Conservation (phyloP, 2,329 filamentous ascomycete species). For the Parastagonospora avenae region DNA sequence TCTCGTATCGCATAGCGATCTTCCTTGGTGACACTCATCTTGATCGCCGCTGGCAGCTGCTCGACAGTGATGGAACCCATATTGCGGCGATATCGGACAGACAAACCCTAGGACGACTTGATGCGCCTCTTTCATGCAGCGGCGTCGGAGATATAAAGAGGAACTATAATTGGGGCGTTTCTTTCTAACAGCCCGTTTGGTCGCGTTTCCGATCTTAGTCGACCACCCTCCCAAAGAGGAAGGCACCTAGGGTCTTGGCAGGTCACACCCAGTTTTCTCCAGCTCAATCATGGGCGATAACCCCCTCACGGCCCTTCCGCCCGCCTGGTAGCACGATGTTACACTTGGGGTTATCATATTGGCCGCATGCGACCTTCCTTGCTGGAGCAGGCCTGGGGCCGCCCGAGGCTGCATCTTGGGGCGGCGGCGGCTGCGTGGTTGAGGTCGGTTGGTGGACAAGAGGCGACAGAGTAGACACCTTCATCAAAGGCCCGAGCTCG, state of each 20-base stretch:
- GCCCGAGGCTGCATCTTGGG: constrained; percentile 4
- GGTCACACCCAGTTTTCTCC: constrained; percentile 18
- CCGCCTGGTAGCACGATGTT: constrained; percentile 26
- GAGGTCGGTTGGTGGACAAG: constrained; percentile 1
- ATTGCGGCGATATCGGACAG: constrained; percentile 22
- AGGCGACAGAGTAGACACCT: constrained; percentile 8
- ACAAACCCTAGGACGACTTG: constrained; percentile 8
- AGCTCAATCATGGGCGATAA: constrained; percentile 22
- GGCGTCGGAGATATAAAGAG: constrained; percentile 31
- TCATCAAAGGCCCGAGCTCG: constrained; percentile 34
- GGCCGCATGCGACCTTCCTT: constrained; percentile 29
- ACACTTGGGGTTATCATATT: constrained; percentile 20
- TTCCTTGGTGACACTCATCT: constrained; percentile 13
- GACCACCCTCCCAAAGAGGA: constrained; percentile 26
- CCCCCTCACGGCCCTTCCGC: constrained; percentile 18
- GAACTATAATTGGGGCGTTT: constrained; percentile 21
- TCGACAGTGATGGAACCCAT: constrained; percentile 24
- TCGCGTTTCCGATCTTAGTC: constrained; percentile 7
- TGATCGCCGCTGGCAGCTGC: constrained; percentile 6
- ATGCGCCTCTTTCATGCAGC: constrained; percentile 23
- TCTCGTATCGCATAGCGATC: constrained; percentile 32
- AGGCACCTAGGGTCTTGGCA: constrained; percentile 33
- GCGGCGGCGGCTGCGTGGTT: constrained; percentile 6
- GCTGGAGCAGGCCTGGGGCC: constrained; percentile 16
- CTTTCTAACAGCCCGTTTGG: constrained; percentile 27